Percentiles rank a stretch among this genome's conserved stretches.
Evolutionary conservation across 306 rosid genomes (phyloP).

Genomic region (Sindora glabra): DNA sequence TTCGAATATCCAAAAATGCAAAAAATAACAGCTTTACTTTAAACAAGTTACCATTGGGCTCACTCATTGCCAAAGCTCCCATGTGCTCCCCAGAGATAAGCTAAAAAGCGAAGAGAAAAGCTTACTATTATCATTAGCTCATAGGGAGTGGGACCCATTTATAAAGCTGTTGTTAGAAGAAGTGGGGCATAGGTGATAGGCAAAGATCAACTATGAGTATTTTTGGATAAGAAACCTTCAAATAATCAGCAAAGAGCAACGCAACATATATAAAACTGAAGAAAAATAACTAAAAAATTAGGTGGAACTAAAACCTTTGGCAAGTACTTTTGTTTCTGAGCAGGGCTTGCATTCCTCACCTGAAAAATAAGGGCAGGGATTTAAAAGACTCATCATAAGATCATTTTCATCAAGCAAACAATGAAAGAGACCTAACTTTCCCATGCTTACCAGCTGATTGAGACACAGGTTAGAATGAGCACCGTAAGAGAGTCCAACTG

Average conservation of each 20-base stretch:
- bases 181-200: background rate
- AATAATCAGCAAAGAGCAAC: conserved; percentile 1
- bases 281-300: background rate
- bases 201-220: background rate
- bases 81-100: conserved; percentile 94
- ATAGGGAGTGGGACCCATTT: background rate
- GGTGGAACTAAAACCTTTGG: conserved; percentile 60
- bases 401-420: background rate
- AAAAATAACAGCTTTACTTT: conserved; percentile 5
- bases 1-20: conserved; percentile 7
- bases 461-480: conserved; percentile 94
- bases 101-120: conserved; percentile 30
- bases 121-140: conserved; percentile 15
- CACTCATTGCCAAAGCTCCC: conserved; percentile 98
- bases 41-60: conserved; percentile 70
- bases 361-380: conserved; percentile 18
- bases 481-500: conserved; percentile 94
- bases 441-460: conserved; percentile 75
- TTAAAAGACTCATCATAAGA: conserved; percentile 9
- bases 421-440: conserved; percentile 12
- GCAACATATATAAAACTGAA: conserved; percentile 5
- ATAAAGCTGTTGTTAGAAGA: too few relatives aligned
- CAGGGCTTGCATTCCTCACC: conserved; percentile 83
- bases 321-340: conserved; percentile 75
- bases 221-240: conserved; percentile 9